These are phyloP conservation scores for Cocos nucifera DNA, from an alignment of 176 grass and related monocot genomes.

Conservation along the genomic window DNA sequence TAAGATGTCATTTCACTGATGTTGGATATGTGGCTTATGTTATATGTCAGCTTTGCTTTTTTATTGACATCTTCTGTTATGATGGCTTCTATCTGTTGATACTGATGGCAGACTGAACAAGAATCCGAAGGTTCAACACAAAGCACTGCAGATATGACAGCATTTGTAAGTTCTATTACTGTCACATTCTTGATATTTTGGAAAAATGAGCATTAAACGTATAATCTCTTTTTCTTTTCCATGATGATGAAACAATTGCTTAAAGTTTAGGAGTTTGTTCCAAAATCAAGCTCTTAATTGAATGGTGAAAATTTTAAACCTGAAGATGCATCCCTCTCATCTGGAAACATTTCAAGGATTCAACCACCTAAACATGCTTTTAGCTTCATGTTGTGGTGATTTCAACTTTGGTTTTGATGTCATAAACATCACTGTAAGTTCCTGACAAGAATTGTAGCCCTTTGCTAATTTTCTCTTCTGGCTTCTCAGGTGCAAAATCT, in stretches of 20 bases:
- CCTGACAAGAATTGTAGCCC: no score
- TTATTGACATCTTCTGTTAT: no score
- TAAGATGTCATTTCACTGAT: no score
- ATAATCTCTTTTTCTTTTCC: background rate
- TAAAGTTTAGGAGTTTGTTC: background rate
- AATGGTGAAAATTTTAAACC: no score
- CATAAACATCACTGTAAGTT: no score
- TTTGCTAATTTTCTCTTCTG: conserved; percentile 12
- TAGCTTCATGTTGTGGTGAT: background rate
- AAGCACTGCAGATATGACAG: conserved; percentile 83
- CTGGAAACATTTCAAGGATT: no score
- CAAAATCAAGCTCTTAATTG: background rate
- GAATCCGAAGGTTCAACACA: conserved; percentile 66
- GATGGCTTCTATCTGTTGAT: background rate
- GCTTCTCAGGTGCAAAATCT: conserved; percentile 89
- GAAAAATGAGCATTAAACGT: background rate
- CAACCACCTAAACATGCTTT: no score
- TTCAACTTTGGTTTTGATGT: background rate
- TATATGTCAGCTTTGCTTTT: no score
- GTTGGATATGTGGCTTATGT: no score
- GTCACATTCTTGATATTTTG: background rate
- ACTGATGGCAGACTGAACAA: conserved; percentile 45
- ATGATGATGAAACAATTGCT: background rate
- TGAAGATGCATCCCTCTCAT: no score
- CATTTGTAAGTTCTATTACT: conserved; percentile 57